Percentiles rank a stretch among this genome's conserved stretches.
Evolutionary conservation across 106 monocot species (phyloP).

Genomic region (Phalaenopsis equestris): DNA sequence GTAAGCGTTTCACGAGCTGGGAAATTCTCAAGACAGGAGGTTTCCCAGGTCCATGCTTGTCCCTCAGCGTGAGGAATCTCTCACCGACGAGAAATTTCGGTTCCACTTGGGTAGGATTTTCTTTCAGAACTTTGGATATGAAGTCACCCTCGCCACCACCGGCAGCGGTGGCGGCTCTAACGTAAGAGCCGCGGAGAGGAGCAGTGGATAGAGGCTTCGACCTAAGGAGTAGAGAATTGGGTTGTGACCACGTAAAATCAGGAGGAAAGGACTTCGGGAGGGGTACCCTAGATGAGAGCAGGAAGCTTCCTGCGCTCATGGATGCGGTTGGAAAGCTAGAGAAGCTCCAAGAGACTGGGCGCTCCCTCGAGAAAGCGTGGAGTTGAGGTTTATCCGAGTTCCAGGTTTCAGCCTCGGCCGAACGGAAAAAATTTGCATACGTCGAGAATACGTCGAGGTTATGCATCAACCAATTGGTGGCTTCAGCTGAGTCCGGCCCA

Average conservation of each 20-base stretch:
- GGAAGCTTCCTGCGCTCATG: constrained; percentile 5
- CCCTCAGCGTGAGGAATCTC: constrained; percentile 46
- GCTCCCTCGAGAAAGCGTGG: not conserved
- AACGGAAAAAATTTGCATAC: too few species aligned
- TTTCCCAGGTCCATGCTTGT: constrained; percentile 39
- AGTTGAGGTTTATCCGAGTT: too few species aligned
- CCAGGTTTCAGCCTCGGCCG: too few species aligned
- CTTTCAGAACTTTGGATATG: constrained; percentile 41
- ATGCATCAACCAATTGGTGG: too few species aligned
- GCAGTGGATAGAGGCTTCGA: constrained; percentile 6
- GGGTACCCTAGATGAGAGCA: constrained; percentile 12
- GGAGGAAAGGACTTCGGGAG: not conserved
- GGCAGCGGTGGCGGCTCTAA: constrained; percentile 1
- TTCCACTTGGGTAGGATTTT: constrained; percentile 75
- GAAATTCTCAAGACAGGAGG: constrained; percentile 3
- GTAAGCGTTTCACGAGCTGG: constrained; percentile 13
- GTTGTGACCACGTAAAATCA: not conserved
- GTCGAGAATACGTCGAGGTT: too few species aligned
- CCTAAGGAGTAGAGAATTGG: constrained; percentile 8
- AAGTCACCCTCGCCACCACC: constrained; percentile 36
- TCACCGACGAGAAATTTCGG: constrained; percentile 60
- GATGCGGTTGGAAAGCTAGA: not conserved
- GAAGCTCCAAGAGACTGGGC: not conserved
- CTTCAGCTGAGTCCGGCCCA: too few species aligned
- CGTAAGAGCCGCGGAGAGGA: not conserved